These are phyloP conservation scores for Hypomyces perniciosus DNA, from an alignment of 2,329 filamentous ascomycete genomes.

Conservation along the genomic window DNA sequence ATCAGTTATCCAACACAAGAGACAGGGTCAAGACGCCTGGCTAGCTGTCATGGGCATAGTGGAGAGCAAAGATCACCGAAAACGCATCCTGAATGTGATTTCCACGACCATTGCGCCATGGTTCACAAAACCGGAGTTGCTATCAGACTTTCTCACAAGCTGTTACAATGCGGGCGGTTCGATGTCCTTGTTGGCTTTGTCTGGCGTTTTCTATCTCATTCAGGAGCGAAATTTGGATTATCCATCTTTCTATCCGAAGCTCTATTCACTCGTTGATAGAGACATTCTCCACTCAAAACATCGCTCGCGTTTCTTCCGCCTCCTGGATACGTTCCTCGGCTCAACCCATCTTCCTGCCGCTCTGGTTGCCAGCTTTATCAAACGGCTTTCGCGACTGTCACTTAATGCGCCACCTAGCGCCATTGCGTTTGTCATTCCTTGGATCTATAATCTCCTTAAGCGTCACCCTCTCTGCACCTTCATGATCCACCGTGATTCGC, in stretches of 20 bases:
- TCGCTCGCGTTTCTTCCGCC: constrained; percentile 85
- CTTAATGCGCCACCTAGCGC: constrained; percentile 86
- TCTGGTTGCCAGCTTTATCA: constrained; percentile 92
- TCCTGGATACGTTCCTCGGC: constrained; percentile 82
- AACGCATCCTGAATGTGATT: constrained; percentile 69
- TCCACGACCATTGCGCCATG: constrained; percentile 76
- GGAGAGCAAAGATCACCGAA: constrained; percentile 68
- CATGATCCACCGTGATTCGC: constrained; percentile 79
- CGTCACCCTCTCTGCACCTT: constrained; percentile 87
- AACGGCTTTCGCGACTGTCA: constrained; percentile 76
- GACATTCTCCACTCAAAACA: constrained; percentile 90
- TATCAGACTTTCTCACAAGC: constrained; percentile 96
- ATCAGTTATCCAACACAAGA: constrained; percentile 66
- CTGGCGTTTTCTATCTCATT: constrained; percentile 92
- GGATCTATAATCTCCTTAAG: constrained; percentile 92
- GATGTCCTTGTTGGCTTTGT: constrained; percentile 79
- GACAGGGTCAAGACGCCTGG: constrained; percentile 81
- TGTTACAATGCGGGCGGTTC: constrained; percentile 84
- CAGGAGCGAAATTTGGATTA: constrained; percentile 93
- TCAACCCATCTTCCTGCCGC: constrained; percentile 90
- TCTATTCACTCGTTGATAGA: constrained; percentile 86
- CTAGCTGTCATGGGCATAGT: constrained; percentile 64
- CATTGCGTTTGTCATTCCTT: constrained; percentile 83
- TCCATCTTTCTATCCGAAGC: constrained; percentile 84
- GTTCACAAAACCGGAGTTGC: constrained; percentile 80